Base-by-base conservation (phyloP, 306 rosid species). In the Comarum palustre region DNA sequence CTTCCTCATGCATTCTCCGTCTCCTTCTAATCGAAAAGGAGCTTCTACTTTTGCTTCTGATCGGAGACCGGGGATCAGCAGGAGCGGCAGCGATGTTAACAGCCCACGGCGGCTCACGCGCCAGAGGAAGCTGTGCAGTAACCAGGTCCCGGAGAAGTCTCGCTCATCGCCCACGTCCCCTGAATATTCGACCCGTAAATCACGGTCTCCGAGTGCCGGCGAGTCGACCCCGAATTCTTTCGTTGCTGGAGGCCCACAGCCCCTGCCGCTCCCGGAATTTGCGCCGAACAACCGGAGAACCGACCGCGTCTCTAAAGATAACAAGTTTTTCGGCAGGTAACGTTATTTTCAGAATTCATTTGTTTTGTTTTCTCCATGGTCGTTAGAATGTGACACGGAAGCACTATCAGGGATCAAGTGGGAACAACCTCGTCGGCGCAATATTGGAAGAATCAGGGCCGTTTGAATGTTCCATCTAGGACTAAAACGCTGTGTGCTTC, bases 221-320 rank as follows among this genome's bases (percentile, higher is more conserved):
- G 75, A 60, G 6, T 76, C 38, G 2, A 79, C 81, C 14, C 77
- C 72, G 29, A 80, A 50, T 13, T 15, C 75, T 16, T 22, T 43
- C 6, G 15, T 34, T 34, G 73, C 41, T 67, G 15, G 81, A 3
- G 66, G 72, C 19, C 87, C 97, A 3, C 88, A 77, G 19, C 90
- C 93, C n/a, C 47, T 90, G 71, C 97, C 96, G 16, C 87, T 84
- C 29, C 98, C 96, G 2, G 94, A 81, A 0, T 69, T 83, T 1
- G 50, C 71, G 66, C 59, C 73, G 77, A 68, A 65, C 61, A 15
- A 19, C 10, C 86, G 87, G 39, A 81, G 79, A 32, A 72, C 80
- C 11, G 83, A 83, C 62, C 71, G 80, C 42, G 73, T 62, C 19
- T 8, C 69, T 42, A 62, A 20, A 31, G 72, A 71, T 47, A 76